Evolutionary conservation across 345 rosid species (phyloP).

Genomic region (Geranium rotundifolium): DNA sequence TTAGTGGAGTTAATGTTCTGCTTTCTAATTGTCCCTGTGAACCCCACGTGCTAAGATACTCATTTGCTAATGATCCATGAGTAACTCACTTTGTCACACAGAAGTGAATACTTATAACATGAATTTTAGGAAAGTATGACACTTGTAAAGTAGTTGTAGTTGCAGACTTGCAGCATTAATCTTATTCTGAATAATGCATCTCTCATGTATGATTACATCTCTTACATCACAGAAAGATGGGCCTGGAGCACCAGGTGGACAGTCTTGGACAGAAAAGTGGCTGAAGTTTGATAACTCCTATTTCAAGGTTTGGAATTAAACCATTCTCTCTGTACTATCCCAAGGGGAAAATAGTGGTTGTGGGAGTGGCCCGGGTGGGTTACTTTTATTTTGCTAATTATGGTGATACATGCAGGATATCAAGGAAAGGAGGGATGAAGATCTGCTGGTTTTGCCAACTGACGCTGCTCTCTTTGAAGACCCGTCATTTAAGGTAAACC

Average conservation of each 20-base stretch:
- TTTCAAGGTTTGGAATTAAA: constrained; percentile 59
- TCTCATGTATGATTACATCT: constrained; percentile 7
- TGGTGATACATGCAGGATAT: constrained; percentile 40
- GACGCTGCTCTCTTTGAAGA: constrained; percentile 89
- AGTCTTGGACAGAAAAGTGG: constrained; percentile 94
- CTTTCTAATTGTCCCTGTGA: background rate
- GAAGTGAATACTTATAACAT: too few species aligned
- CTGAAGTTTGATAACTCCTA: constrained; percentile 90
- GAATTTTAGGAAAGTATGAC: too few species aligned
- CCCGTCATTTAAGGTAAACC: constrained; percentile 76
- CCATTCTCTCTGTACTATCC: background rate
- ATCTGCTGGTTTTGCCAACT: constrained; percentile 78
- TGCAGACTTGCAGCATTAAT: background rate
- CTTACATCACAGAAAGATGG: constrained; percentile 63
- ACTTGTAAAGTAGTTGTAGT: too few species aligned
- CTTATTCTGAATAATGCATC: background rate
- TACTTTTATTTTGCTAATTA: background rate
- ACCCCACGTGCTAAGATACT: too few species aligned
- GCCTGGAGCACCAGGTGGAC: constrained; percentile 97
- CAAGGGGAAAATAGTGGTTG: background rate
- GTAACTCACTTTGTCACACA: too few species aligned
- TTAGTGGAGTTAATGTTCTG: background rate
- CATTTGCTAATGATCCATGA: too few species aligned
- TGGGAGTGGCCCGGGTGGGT: background rate
- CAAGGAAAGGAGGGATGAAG: constrained; percentile 64